These are phyloP conservation scores for Flaveria brownii DNA, from an alignment of 129 eudicot species.

Conservation along the genomic window DNA sequence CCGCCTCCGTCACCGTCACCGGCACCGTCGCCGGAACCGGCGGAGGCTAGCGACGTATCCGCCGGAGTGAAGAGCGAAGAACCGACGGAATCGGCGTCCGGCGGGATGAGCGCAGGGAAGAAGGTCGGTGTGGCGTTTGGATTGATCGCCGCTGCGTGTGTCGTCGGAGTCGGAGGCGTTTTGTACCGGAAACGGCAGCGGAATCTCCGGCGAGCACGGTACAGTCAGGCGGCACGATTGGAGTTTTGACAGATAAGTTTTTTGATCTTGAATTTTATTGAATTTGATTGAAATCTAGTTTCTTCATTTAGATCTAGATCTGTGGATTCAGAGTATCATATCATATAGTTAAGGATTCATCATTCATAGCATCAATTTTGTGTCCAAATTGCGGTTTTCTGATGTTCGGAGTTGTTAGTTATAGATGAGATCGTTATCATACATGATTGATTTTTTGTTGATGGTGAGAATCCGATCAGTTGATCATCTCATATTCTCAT, in stretches of 20 bases:
- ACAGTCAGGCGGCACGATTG: conserved; percentile 48
- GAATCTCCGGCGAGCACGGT: conserved; percentile 58
- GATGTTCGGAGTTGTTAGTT: conserved; percentile 6
- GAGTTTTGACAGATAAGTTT: conserved; percentile 42
- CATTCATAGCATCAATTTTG: neutral
- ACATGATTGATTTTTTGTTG: neutral
- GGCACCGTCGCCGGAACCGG: conserved; percentile 9
- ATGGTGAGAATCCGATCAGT: neutral
- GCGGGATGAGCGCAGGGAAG: conserved; percentile 55
- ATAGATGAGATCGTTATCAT: neutral
- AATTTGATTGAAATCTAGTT: conserved; percentile 15
- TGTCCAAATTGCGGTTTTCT: conserved; percentile 1
- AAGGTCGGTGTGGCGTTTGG: conserved; percentile 62
- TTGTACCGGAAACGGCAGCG: conserved; percentile 54
- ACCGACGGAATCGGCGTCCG: conserved; percentile 24
- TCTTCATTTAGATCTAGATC: conserved; percentile 29
- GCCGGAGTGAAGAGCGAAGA: conserved; percentile 13
- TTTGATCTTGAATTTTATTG: neutral
- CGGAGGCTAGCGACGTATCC: conserved; percentile 22
- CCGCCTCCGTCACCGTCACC: conserved; percentile 23
- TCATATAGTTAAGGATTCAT: conserved; percentile 20
- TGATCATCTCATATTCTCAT: neutral
- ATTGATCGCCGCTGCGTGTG: conserved; percentile 44
- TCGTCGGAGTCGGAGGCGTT: conserved; percentile 44
- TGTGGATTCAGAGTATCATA: conserved; percentile 17